phyloP scores from a whole-genome alignment of 129 eudicot species.

The Chrysanthemum seticuspe region DNA sequence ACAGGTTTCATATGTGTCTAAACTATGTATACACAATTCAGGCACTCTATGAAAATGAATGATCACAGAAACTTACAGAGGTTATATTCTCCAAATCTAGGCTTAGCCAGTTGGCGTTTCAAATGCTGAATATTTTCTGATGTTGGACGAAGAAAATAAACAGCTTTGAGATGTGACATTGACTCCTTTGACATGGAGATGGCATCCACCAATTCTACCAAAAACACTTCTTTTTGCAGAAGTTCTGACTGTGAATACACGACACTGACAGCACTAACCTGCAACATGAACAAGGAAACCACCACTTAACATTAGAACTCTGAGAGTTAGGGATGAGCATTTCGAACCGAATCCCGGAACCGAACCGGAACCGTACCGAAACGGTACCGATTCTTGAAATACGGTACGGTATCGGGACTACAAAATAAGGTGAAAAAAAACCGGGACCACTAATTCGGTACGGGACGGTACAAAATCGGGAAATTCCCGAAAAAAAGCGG shows the following conservation, averaged over 20 bases:
- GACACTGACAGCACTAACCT: constrained; percentile 96
- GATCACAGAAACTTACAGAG: constrained; percentile 61
- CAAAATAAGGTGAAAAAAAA: too few relatives aligned
- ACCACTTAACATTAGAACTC: not conserved
- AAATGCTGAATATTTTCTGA: constrained; percentile 72
- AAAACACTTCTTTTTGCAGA: constrained; percentile 93
- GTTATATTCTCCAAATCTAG: constrained; percentile 96
- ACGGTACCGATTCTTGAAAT: too few relatives aligned
- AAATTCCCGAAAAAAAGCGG: too few relatives aligned
- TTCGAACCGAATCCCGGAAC: too few relatives aligned
- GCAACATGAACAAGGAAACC: constrained; percentile 27
- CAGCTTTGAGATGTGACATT: constrained; percentile 98
- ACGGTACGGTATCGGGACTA: too few relatives aligned
- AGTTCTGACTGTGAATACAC: constrained; percentile 96
- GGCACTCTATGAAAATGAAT: not conserved
- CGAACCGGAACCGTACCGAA: too few relatives aligned
- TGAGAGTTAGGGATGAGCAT: too few relatives aligned
- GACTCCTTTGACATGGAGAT: constrained; percentile 92
- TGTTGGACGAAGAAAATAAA: constrained; percentile 89
- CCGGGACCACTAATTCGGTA: too few relatives aligned
- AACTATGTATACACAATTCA: too few relatives aligned
- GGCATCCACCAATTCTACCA: constrained; percentile 94
- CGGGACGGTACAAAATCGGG: too few relatives aligned
- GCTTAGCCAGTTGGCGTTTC: constrained; percentile 86
- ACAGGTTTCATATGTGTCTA: too few relatives aligned